Conservation (phyloP, 164 flowering plant genomes). For the Platanus orientalis region DNA sequence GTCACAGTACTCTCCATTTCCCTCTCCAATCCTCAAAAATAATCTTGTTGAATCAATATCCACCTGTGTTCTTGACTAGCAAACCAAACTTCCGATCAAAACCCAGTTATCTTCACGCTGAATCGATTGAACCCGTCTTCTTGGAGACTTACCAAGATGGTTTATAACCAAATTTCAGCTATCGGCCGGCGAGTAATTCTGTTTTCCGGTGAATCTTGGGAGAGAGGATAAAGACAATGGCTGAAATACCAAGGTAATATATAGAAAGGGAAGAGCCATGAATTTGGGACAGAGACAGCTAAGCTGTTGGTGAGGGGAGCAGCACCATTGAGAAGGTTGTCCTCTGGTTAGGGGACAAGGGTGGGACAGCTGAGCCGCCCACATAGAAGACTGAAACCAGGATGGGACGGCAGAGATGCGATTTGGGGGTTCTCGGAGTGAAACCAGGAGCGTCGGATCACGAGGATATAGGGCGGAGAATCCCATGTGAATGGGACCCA, state of each 20-base stretch:
- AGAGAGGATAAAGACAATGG: too few species aligned
- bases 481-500: neutral
- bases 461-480: neutral
- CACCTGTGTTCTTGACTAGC: too few species aligned
- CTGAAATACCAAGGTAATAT: neutral
- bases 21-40: neutral
- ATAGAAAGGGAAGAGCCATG: slow-evolving; percentile 23
- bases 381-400: slow-evolving; percentile 21
- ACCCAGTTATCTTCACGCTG: too few species aligned
- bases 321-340: slow-evolving; percentile 31
- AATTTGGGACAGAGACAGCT: slow-evolving; percentile 23
- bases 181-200: neutral
- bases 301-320: slow-evolving; percentile 30
- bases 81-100: too few species aligned
- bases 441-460: slow-evolving; percentile 27
- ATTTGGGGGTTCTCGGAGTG: slow-evolving; percentile 16
- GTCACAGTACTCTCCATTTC: slow-evolving; percentile 12
- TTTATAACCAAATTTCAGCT: neutral
- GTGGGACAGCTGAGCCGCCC: slow-evolving; percentile 34
- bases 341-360: slow-evolving; percentile 32
- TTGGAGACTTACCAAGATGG: neutral
- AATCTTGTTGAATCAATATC: too few species aligned
- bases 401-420: slow-evolving; percentile 33
- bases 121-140: neutral
- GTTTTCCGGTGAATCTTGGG: neutral